Conservation (phyloP, 345 rosid species). For the Eutrema yunnanense region DNA sequence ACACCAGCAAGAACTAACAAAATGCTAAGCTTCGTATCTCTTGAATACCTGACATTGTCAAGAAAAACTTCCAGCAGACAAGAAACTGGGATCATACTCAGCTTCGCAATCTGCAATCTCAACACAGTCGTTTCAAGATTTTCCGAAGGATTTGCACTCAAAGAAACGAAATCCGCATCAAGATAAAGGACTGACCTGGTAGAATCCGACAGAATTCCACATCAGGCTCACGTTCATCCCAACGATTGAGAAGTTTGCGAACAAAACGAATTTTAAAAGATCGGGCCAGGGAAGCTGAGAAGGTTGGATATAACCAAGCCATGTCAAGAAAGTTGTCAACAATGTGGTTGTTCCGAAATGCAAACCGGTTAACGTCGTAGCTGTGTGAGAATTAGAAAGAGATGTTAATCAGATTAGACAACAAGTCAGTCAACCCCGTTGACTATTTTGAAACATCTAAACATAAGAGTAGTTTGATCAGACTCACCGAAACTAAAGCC, state of each 20-base stretch:
- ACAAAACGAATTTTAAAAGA: slow-evolving; percentile 75
- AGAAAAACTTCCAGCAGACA: slow-evolving; percentile 88
- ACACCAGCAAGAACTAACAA: slow-evolving; percentile 87
- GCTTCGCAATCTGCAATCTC: slow-evolving; percentile 77
- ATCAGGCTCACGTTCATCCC: slow-evolving; percentile 98
- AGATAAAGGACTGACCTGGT: slow-evolving; percentile 55
- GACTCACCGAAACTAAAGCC: slow-evolving; percentile 88
- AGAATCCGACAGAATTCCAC: slow-evolving; percentile 99
- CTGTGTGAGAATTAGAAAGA: slow-evolving; percentile 42
- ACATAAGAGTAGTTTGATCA: not conserved
- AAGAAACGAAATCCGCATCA: not conserved
- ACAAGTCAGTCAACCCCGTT: slow-evolving; percentile 5
- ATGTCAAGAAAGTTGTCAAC: slow-evolving; percentile 62
- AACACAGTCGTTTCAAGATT: not conserved
- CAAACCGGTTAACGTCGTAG: slow-evolving; percentile 94
- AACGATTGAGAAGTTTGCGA: slow-evolving; percentile 95
- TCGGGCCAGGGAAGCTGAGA: slow-evolving; percentile 75
- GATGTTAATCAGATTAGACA: not conserved
- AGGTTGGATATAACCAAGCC: slow-evolving; percentile 84
- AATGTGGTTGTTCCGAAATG: slow-evolving; percentile 94
- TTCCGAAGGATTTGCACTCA: not conserved
- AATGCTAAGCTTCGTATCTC: slow-evolving; percentile 98
- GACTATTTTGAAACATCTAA: not conserved
- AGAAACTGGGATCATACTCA: slow-evolving; percentile 98
- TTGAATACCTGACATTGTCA: slow-evolving; percentile 87